Evolutionary conservation across 441 rosid genomes (phyloP).

Genomic region (Eutrema salsugineum): DNA sequence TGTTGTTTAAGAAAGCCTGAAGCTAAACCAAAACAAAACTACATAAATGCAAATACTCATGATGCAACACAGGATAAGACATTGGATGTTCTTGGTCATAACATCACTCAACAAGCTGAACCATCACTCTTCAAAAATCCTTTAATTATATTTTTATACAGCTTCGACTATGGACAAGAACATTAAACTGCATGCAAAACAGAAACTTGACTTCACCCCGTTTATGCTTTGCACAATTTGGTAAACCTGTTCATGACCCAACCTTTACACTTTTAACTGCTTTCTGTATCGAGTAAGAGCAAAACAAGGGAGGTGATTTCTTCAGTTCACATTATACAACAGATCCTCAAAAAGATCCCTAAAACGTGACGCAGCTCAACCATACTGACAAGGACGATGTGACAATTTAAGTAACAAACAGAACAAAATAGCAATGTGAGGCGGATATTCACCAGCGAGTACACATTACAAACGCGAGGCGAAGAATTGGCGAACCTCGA

Average conservation of each 20-base stretch:
- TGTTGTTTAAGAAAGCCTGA: slow-evolving; percentile 8
- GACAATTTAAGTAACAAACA: neutral
- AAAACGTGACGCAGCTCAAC: neutral
- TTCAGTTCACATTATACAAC: neutral
- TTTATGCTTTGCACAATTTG: neutral
- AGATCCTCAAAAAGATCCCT: neutral
- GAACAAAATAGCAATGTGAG: neutral
- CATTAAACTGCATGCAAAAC: neutral
- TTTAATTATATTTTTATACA: neutral
- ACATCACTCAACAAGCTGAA: neutral
- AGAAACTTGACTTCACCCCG: neutral
- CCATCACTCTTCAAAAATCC: neutral
- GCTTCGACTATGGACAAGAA: neutral
- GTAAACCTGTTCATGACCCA: neutral
- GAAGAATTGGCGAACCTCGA: slow-evolving; percentile 48
- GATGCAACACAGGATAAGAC: neutral
- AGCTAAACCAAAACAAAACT: slow-evolving; percentile 15
- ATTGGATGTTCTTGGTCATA: neutral
- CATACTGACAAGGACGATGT: slow-evolving; percentile 4
- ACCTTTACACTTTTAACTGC: neutral
- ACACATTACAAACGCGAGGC: neutral
- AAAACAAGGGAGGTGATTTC: neutral
- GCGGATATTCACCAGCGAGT: neutral
- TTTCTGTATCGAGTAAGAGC: neutral
- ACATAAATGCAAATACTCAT: neutral